Percentiles rank a stretch among this genome's conserved stretches.
Evolutionary conservation across 1,139 yeast species (phyloP).

Genomic region (Yamadazyma epiphylla): DNA sequence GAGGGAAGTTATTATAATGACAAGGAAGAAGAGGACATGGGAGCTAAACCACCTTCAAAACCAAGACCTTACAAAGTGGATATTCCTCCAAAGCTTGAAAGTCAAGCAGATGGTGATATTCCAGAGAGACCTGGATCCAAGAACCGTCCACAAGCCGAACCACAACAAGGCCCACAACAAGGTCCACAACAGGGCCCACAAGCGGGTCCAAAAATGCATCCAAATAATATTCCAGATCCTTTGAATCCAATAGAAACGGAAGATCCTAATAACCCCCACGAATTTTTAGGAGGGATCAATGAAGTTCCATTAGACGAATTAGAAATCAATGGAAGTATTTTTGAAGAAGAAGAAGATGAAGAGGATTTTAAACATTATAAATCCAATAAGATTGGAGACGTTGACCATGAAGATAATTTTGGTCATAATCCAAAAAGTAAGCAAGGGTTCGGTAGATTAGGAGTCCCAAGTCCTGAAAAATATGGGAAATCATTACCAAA

Average conservation of each 20-base stretch:
- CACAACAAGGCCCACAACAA: neutral
- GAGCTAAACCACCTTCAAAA: neutral
- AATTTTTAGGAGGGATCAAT: constrained; percentile 21
- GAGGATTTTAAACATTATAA: constrained; percentile 8
- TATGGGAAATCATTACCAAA: constrained; percentile 6
- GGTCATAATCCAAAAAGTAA: constrained; percentile 26
- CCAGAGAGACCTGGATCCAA: neutral
- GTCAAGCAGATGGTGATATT: neutral
- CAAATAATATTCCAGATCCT: neutral
- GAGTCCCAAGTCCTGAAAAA: constrained; percentile 18
- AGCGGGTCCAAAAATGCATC: neutral
- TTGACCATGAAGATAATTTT: constrained; percentile 11
- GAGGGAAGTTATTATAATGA: neutral
- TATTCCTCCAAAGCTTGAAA: neutral
- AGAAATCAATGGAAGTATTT: constrained; percentile 13
- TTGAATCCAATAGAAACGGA: neutral
- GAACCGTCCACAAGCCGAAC: neutral
- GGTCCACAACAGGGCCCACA: neutral
- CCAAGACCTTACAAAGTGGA: neutral
- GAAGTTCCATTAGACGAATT: constrained; percentile 17
- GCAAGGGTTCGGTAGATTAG: constrained; percentile 52
- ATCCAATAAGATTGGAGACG: constrained; percentile 10
- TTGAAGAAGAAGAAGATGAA: constrained; percentile 13
- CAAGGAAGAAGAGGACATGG: neutral
- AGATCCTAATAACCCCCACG: constrained; percentile 13